Percentiles rank a stretch among this genome's conserved stretches.
Conservation (phyloP, 176 grass and related monocot species). For the Phoenix dactylifera region DNA sequence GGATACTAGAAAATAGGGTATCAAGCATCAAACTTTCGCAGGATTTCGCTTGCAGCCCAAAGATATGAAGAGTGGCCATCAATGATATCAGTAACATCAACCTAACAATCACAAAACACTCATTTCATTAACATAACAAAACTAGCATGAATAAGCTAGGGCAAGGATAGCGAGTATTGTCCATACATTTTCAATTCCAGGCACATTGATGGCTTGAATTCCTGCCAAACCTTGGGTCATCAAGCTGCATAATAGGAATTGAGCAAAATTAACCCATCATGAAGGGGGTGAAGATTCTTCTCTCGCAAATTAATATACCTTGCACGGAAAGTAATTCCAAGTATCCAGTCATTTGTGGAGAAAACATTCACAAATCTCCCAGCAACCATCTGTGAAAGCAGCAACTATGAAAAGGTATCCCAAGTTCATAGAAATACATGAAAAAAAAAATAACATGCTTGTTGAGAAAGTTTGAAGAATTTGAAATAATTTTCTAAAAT, state of each 20-base stretch:
- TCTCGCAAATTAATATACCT: constrained; percentile 29
- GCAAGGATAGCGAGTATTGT: too few relatives aligned
- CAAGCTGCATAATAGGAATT: constrained; percentile 30
- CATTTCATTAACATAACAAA: neutral
- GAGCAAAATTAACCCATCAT: too few relatives aligned
- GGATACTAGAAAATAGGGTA: too few relatives aligned
- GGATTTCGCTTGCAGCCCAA: too few relatives aligned
- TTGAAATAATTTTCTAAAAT: too few relatives aligned
- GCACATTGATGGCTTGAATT: constrained; percentile 59
- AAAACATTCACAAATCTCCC: constrained; percentile 89
- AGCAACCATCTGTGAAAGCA: constrained; percentile 55
- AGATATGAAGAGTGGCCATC: too few relatives aligned
- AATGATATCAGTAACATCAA: too few relatives aligned
- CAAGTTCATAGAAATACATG: too few relatives aligned
- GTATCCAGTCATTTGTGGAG: constrained; percentile 88
- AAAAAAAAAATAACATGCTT: too few relatives aligned
- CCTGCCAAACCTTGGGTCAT: constrained; percentile 86
- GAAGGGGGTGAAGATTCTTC: too few relatives aligned
- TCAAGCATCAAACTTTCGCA: too few relatives aligned
- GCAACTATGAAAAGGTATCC: neutral
- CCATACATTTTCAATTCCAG: constrained; percentile 75
- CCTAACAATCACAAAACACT: neutral
- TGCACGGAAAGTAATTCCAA: constrained; percentile 76
- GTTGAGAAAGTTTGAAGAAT: too few relatives aligned
- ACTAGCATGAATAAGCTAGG: neutral